Conservation (phyloP, 2,329 filamentous ascomycete genomes). For the Tolypocladium guangdongense region DNA sequence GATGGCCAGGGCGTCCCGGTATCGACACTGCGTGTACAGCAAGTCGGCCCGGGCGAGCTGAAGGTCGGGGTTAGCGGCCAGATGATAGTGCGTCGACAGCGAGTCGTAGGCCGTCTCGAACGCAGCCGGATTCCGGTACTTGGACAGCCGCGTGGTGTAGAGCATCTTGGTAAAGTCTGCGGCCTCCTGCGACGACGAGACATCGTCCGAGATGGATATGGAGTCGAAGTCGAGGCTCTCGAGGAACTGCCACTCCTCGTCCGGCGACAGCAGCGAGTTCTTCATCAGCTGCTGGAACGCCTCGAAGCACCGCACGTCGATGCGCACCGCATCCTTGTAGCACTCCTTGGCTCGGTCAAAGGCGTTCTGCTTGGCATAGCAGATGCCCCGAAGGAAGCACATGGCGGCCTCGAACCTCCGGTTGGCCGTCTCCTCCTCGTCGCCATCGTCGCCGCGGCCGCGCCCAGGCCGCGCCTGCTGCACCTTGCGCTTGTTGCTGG, state of each 20-base stretch:
- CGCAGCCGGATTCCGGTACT: slow-evolving; percentile 78
- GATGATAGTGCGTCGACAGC: slow-evolving; percentile 85
- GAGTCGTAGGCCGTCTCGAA: slow-evolving; percentile 83
- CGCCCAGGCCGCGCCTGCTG: slow-evolving; percentile 22
- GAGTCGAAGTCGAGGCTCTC: slow-evolving; percentile 85
- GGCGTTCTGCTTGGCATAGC: slow-evolving; percentile 93
- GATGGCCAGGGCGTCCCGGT: slow-evolving; percentile 73
- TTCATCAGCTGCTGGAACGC: slow-evolving; percentile 97
- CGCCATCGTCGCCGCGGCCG: slow-evolving; percentile 23
- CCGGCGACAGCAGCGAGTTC: slow-evolving; percentile 81
- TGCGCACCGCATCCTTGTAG: slow-evolving; percentile 93
- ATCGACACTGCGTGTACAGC: slow-evolving; percentile 88
- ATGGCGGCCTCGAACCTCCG: slow-evolving; percentile 90
- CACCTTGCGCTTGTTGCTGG: slow-evolving; percentile 27
- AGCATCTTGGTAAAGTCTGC: slow-evolving; percentile 92
- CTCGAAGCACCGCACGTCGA: slow-evolving; percentile 97
- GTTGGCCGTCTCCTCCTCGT: slow-evolving; percentile 60
- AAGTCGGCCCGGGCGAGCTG: slow-evolving; percentile 83
- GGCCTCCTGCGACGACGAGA: slow-evolving; percentile 67
- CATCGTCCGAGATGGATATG: slow-evolving; percentile 54
- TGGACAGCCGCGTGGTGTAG: slow-evolving; percentile 89
- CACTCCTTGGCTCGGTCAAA: slow-evolving; percentile 97
- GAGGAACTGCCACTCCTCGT: slow-evolving; percentile 83
- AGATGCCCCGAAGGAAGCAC: slow-evolving; percentile 89
- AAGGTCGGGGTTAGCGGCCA: slow-evolving; percentile 78